These are phyloP conservation scores for Botrytis deweyae DNA, from an alignment of 2,329 filamentous ascomycete genomes.

Conservation along the genomic window DNA sequence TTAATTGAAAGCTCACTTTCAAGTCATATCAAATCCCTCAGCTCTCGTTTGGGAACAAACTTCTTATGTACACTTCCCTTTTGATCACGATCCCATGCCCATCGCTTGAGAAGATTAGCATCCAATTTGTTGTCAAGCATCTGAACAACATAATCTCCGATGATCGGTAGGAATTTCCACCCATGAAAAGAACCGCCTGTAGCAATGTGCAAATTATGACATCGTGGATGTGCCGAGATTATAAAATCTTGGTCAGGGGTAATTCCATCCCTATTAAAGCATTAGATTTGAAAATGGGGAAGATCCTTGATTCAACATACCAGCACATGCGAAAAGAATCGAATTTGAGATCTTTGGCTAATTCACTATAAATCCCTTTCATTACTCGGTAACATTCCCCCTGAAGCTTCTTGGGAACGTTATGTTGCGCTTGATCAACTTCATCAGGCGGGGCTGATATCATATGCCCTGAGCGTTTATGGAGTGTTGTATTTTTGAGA, in stretches of 20 bases:
- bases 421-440: constrained; percentile 45
- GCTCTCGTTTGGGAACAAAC: constrained; percentile 18
- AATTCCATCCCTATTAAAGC: constrained; percentile 53
- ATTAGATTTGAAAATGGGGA: neutral
- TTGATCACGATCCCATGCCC: constrained; percentile 46
- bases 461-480: constrained; percentile 48
- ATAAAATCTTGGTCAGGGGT: constrained; percentile 63
- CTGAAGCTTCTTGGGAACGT: constrained; percentile 45
- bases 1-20: neutral
- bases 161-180: constrained; percentile 64
- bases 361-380: constrained; percentile 45
- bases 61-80: constrained; percentile 14
- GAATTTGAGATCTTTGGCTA: constrained; percentile 43
- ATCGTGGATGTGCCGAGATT: constrained; percentile 54
- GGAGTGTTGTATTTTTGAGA: constrained; percentile 53
- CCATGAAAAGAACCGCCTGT: constrained; percentile 64
- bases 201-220: constrained; percentile 57
- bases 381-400: constrained; percentile 45
- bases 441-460: constrained; percentile 53
- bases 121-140: constrained; percentile 46
- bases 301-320: constrained; percentile 33
- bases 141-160: constrained; percentile 58
- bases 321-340: constrained; percentile 49
- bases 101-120: constrained; percentile 43
- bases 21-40: constrained; percentile 18